Evolutionary conservation across 768 basidiomycete species (phyloP), one percentile per base, ranked within the genome.

Genomic region (Leccinum longicurvipes): DNA sequence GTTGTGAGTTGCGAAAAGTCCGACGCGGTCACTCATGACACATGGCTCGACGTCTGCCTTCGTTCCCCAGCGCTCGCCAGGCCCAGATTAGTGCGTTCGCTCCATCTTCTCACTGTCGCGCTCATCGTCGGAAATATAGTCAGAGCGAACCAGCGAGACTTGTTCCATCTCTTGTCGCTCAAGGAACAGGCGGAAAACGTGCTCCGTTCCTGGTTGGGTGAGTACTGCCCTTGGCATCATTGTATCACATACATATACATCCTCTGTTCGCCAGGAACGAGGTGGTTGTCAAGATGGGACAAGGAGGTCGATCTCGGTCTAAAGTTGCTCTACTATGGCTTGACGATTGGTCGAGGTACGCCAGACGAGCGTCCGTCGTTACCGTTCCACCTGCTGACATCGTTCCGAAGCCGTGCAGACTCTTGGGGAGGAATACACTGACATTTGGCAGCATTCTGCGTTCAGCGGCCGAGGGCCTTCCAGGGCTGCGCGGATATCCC

Each of bases 391-490:
- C 21, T 7, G 47, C 60, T 70, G 47, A 60, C 54, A 34, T 57
- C 42, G 19, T 51, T 36, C 10, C 9, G 36, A 50, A 93, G 91
- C 85, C 15, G 80, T 79, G 10, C 91, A 93, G 70, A 92, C 88
- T 4, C 77, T 93, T 1, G 92, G 92, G n/a, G 92, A 94, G 69
- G 92, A 94, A 66, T 94, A 94, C 63, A 92, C 90, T 1, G 87
- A 88, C 63, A 85, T 89, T 31, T 90, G 91, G 88, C 83, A 85
- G 60, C 82, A 85, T 54, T 82, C 85, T 11, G 66, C 74, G 3
- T 72, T 68, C 27, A 73, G 70, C 1, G 61, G 67, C 19, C 54
- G 68, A 29, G 61, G 77, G 21, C 86, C 84, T 3, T 75, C 83
- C 14, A 69, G 61, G 21, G 65, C 65, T 49, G 65, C 74, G 9